Conservation (phyloP, 768 basidiomycete genomes). For the Collybiopsis luxurians region DNA sequence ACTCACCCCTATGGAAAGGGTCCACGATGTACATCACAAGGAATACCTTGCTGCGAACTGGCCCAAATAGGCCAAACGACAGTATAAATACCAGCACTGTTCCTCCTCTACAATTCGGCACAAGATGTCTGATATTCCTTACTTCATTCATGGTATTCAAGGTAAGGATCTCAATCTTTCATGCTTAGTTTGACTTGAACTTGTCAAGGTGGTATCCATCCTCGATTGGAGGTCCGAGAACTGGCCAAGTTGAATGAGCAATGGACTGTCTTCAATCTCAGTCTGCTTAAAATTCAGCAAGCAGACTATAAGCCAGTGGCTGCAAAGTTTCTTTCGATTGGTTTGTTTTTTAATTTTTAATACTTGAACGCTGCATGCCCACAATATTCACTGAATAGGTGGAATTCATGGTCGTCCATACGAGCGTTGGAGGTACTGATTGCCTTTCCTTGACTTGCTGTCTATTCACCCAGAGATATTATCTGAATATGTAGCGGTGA, state of each 20-base stretch:
- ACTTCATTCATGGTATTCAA: not conserved
- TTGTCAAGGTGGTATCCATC: not conserved
- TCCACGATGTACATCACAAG: no score
- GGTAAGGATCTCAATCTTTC: not conserved
- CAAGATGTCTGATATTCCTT: not conserved
- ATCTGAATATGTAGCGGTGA: no score
- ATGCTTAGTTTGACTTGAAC: not conserved
- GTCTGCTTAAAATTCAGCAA: not conserved
- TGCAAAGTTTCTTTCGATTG: not conserved
- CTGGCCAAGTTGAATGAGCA: not conserved
- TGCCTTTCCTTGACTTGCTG: not conserved
- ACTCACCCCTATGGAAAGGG: no score
- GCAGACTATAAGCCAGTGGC: not conserved
- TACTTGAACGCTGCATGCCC: not conserved
- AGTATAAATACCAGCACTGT: not conserved
- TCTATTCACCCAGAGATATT: no score
- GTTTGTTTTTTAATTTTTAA: not conserved
- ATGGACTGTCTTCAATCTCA: not conserved
- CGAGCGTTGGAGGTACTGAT: not conserved
- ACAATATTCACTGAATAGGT: not conserved
- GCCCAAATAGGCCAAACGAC: not conserved
- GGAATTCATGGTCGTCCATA: not conserved
- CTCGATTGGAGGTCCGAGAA: not conserved
- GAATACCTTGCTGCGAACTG: no score
- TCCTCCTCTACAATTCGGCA: not conserved